Evolutionary conservation across 2,329 filamentous ascomycete genomes (phyloP).

Genomic region (Fusarium sp.): DNA sequence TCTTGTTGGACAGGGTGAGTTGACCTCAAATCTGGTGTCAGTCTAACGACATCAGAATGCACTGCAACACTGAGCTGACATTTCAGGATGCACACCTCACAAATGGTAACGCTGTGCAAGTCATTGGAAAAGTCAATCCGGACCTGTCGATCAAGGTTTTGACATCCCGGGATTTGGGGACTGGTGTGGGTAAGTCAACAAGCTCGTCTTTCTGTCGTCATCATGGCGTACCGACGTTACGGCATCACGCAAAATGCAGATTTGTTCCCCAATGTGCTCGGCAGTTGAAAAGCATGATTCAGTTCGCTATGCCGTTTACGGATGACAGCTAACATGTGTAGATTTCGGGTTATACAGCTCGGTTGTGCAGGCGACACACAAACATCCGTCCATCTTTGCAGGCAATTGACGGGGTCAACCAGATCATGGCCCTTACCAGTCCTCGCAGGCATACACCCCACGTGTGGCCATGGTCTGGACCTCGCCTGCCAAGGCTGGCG

Average conservation of each 20-base stretch:
- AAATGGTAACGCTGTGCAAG: conserved; percentile 75
- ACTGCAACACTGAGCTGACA: not conserved
- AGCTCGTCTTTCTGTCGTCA: conserved; percentile 33
- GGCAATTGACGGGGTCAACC: conserved; percentile 54
- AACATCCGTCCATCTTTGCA: conserved; percentile 80
- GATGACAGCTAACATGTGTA: conserved; percentile 48
- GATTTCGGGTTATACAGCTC: conserved; percentile 81
- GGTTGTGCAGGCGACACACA: conserved; percentile 87
- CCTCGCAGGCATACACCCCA: conserved; percentile 38
- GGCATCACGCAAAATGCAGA: not conserved
- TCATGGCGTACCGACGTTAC: conserved; percentile 1
- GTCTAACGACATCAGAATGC: not conserved
- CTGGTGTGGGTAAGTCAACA: conserved; percentile 69
- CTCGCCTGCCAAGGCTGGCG: conserved; percentile 19
- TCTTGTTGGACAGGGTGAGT: conserved; percentile 77
- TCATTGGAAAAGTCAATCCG: conserved; percentile 82
- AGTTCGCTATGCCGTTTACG: not conserved
- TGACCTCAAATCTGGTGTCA: not conserved
- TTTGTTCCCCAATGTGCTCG: not conserved
- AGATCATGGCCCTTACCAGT: conserved; percentile 41
- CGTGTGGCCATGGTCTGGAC: conserved; percentile 56
- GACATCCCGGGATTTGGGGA: conserved; percentile 75
- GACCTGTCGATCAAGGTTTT: conserved; percentile 79
- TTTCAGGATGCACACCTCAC: conserved; percentile 75
- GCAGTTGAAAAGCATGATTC: not conserved